phyloP scores from a whole-genome alignment of 805 yeast species.

The Candida cerambycidarum region DNA sequence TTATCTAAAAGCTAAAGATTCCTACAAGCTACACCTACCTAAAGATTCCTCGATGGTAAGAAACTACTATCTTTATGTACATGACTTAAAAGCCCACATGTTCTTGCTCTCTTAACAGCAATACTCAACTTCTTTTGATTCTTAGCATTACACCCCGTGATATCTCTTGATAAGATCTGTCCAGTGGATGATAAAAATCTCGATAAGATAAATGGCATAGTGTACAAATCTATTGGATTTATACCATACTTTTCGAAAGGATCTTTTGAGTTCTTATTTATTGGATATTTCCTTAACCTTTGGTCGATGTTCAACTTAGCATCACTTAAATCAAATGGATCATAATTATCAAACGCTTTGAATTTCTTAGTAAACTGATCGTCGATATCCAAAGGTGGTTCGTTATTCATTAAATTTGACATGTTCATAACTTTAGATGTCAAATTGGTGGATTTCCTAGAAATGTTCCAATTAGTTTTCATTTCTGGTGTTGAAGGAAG shows the following conservation, averaged over 20 bases:
- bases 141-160: conserved; percentile 62
- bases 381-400: conserved; percentile 36
- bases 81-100: conserved; percentile 74
- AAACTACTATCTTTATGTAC: conserved; percentile 62
- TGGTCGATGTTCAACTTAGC: conserved; percentile 54
- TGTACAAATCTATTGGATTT: conserved; percentile 69
- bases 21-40: too few relatives aligned
- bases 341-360: conserved; percentile 57
- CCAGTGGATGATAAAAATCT: conserved; percentile 71
- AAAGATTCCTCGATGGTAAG: conserved; percentile 36
- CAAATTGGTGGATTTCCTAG: conserved; percentile 18
- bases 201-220: conserved; percentile 69
- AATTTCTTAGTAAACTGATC: conserved; percentile 45
- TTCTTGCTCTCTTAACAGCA: conserved; percentile 78
- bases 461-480: conserved; percentile 33
- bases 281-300: conserved; percentile 23
- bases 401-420: conserved; percentile 31
- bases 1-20: neutral
- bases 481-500: conserved; percentile 32
- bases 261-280: conserved; percentile 25
- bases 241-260: conserved; percentile 51
- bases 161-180: conserved; percentile 68
- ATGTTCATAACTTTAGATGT: conserved; percentile 35
- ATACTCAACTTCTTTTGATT: conserved; percentile 72
- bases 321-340: conserved; percentile 77